Base-by-base conservation (phyloP, 2,329 filamentous ascomycete species). In the Sarocladiaceae sp. region DNA sequence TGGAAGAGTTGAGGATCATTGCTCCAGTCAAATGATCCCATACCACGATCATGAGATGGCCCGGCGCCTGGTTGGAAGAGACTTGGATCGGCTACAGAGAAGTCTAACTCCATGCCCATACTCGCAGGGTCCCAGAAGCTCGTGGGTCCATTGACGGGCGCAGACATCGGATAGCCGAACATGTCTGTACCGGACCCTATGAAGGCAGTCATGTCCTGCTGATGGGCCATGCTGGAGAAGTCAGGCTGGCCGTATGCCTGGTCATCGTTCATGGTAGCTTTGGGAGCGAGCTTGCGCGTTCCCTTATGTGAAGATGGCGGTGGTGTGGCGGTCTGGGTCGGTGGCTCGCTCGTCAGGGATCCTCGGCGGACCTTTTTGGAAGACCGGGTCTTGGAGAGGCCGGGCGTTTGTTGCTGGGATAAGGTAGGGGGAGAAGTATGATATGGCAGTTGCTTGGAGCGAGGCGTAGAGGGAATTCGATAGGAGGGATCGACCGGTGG, bases 101-200 rank as follows among this genome's bases (percentile, higher is more conserved):
- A 82, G 53, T 82, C 78, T 44, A 83, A 61, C 46, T 81, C 77
- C 74, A 83, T 80, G 19, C 64, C 69, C 69, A 81, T 74, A 47
- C 60, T 59, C 26, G 62, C 55, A 3, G 70, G 64, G 47, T 80
- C 76, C 80, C 79, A 83, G 50, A 80, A 82, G 29, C 69, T 74
- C 3, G 65, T 60, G 1, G 73, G 66, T 3, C 67, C 67, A 2
- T 68, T 67, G 24, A 69, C 69, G 16, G 77, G 72, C 3, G 74
- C 76, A n/a, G 78, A 76, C 59, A 82, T 66, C 21, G 78, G 74
- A 54, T 78, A 80, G 20, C 67, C 67, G 55, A 81, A 82, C 59
- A 82, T 67, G 51, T 82, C 78, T 45, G 66, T 66, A 11, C 72
- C 64, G 18, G 66, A 63, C 15, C 65, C 64, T 51, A 73, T 66